Evolutionary conservation across 1,284 basidiomycete species (phyloP).

Genomic region (Ustilago crameri): DNA sequence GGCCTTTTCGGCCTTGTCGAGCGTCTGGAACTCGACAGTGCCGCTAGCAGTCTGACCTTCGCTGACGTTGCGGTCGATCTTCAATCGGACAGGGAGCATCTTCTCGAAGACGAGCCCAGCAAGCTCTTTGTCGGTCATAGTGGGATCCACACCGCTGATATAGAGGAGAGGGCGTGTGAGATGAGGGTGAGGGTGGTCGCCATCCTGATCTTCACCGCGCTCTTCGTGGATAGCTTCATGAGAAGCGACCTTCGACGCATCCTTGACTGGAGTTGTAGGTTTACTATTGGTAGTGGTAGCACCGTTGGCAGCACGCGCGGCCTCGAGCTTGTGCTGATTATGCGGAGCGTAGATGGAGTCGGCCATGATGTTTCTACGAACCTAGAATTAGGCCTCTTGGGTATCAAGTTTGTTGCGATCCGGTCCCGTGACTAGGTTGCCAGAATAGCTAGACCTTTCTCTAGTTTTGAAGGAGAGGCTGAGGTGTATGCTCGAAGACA

Average conservation of each 20-base stretch:
- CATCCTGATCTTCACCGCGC: slow-evolving; percentile 7
- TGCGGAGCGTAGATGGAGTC: slow-evolving; percentile 59
- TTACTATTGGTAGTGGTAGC: slow-evolving; percentile 2
- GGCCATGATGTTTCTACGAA: slow-evolving; percentile 31
- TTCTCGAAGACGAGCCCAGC: slow-evolving; percentile 49
- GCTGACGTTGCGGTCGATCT: slow-evolving; percentile 47
- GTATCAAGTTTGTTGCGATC: not conserved
- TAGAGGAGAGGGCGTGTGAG: slow-evolving; percentile 49
- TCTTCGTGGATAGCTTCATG: slow-evolving; percentile 6
- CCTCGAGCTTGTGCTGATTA: slow-evolving; percentile 45
- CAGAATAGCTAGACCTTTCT: not conserved
- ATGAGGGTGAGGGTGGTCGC: slow-evolving; percentile 44
- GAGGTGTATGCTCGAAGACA: too few species aligned
- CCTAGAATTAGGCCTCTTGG: not conserved
- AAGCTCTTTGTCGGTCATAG: slow-evolving; percentile 54
- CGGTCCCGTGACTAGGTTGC: not conserved
- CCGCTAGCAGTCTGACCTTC: slow-evolving; percentile 39
- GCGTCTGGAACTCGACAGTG: slow-evolving; percentile 61
- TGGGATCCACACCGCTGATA: slow-evolving; percentile 49
- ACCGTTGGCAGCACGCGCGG: slow-evolving; percentile 21
- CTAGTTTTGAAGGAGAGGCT: too few species aligned
- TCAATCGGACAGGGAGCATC: slow-evolving; percentile 54
- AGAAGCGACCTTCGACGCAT: not conserved
- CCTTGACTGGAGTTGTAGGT: slow-evolving; percentile 1
- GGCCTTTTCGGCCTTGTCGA: slow-evolving; percentile 61